Base-by-base conservation (phyloP, 139 green algal species). In the Coccomyxa sp. region DNA sequence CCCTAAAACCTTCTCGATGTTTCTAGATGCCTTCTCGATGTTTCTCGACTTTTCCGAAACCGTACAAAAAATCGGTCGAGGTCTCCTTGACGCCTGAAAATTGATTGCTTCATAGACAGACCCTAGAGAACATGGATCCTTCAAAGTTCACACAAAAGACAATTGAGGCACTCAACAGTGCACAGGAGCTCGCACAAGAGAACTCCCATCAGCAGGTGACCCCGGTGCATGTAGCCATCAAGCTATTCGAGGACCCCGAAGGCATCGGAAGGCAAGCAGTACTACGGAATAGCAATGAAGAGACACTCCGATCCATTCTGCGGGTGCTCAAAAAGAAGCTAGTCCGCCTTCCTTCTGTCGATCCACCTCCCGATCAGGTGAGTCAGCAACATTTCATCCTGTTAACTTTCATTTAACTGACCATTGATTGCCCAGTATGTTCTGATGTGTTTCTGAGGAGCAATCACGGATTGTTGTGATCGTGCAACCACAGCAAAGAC, bases 161-260 rank as follows among this genome's bases (percentile, higher is more conserved):
- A 32, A 81, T 67, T 0, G 88, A 92, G 58, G 66, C 83, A 7
- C 32, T 96, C 10, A 87, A 83, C 12, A 51, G 79, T 12, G 90
- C 88, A 0, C 67, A 75, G 38, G 85, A 93, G 31, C 81, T 96
- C 13, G 94, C 94, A 0, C 67, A 86, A 59, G 94, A 96, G 80
- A 32, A 89, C 25, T 10, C 51, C 0, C 90, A 97, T 71, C 84
- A 88, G 58, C 79, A 91, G 79, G 66, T 97, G 0, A 89, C 86
- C 23, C 86, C 93, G 0, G 0, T 93, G 0, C 95, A 98, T 79
- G 63, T 97, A 13, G 92, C 90, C 1, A 76, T 92, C 0, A 89
- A 79, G 13, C 67, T 98, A 14, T 92, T 96, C 58, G 93, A 98
- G 75, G 93, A 96, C 75, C 31, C 82, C 0, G 82, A 92, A 31